Base-by-base conservation (phyloP, 2,329 filamentous ascomycete species). In the Beauveria australis region DNA sequence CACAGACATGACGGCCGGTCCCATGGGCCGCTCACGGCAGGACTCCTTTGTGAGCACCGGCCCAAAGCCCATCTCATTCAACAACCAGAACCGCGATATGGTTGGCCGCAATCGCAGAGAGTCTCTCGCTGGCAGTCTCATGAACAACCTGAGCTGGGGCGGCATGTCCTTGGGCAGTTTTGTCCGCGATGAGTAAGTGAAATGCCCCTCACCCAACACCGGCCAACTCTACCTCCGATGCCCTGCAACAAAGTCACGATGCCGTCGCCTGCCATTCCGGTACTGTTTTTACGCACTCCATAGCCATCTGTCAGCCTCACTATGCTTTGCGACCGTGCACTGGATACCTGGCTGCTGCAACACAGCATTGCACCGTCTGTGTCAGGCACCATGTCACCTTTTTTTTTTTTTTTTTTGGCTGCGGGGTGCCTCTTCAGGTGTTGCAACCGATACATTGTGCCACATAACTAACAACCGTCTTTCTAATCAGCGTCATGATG, bases 141-240 rank as follows among this genome's bases (percentile, higher is more conserved):
- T 87, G 76, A 89, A 87, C 65, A 92, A 93, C 68, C 92, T 96
- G 87, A 97, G 92, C 75, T 99, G 93, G 92, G 93, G 93, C 71
- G 93, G 92, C 66, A 86, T 96, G 63, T 97, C 93, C 9, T 91
- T 97, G 66, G 93, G 93, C 64, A 97, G 93, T 71, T 97, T 95
- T 81, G 94, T 99, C 74, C 84, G 91, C 74, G 93, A 99, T 78
- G 94, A 99, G 94, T 99, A 86, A 86, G 93, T 79, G 62, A 54
- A 60, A 60, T 55, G 58, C 58, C 58, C 58, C 51, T 48, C 37
- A 49, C 53, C 60, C 60, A 44, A 49, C 58, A 43, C 41, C 51
- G 3, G 43, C 51, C 58, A 40, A 51, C 46, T 49, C 49, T 62
- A 63, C 53, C 62, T 63, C 58, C 62, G 64, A 63, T 57, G 61